Conservation (phyloP, 768 basidiomycete species). For the Tricholoma saponaceum region DNA sequence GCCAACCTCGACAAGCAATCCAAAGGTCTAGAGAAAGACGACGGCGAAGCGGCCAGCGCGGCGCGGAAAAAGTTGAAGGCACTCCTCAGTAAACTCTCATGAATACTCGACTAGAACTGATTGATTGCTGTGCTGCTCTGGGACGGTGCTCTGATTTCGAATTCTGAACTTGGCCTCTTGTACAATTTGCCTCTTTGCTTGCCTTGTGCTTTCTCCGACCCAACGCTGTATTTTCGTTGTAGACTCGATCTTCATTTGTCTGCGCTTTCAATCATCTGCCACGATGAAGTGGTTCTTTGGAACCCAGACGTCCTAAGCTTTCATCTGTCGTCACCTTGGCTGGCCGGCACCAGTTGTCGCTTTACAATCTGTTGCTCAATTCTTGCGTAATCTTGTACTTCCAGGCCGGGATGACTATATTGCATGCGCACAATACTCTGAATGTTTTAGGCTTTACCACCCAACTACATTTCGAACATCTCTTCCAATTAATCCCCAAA, state of each 20-base stretch:
- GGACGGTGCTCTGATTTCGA: background rate
- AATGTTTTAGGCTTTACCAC: no score
- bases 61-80: constrained; percentile 27
- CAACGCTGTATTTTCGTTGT: background rate
- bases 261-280: background rate
- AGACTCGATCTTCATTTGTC: background rate
- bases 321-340: background rate
- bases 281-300: background rate
- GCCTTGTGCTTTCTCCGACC: background rate
- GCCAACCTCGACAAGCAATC: constrained; percentile 49
- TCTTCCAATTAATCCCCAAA: no score
- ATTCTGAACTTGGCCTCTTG: background rate
- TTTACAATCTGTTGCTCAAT: no score
- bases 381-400: no score
- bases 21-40: constrained; percentile 37
- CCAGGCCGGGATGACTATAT: background rate
- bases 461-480: background rate
- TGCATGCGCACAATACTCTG: background rate
- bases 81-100: constrained; percentile 22
- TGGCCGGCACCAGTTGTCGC: background rate
- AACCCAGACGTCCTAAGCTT: background rate
- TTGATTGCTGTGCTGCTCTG: background rate
- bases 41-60: constrained; percentile 15
- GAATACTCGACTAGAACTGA: background rate
- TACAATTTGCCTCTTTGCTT: background rate